Evolutionary conservation across 2,329 filamentous ascomycete genomes (phyloP), one percentile per base, ranked within the genome.

Genomic region (Fonsecaea multimorphosa): DNA sequence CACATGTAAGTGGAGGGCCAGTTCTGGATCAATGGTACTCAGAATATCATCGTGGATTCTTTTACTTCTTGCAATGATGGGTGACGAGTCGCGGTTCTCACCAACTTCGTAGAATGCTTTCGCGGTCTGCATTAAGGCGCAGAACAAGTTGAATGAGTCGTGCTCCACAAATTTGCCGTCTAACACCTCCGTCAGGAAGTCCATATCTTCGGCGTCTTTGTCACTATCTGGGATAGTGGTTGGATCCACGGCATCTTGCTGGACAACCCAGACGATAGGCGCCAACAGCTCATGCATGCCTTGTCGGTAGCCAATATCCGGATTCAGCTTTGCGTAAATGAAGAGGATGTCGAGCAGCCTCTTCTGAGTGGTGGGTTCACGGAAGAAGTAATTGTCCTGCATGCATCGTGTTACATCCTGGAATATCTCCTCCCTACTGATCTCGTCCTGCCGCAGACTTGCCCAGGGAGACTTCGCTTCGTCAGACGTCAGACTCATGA

Each of bases 221-320:
- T 76, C 73, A 27, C 76, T 72, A 1, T 75, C 74, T 51, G 78
- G 74, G 53, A 72, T 70, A 2, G 77, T 74, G 2, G 74, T 72
- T 2, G 78, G 76, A 60, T 91, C 84, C 58, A 97, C 82, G 6
- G 93, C 90, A 79, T 99, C 95, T 72, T 89, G 84, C 71, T 93
- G 88, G 5, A 98, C 81, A 1, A 92, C 91, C 84, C 92, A 92
- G 6, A 97, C 81, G 40, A 99, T 88, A 0, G 95, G 93, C 0
- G 95, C 95, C 14, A 98, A 83, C 51, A 99, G 82, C 78, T 99
- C 95, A 76, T 99, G 95, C 94, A 99, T 99, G 11, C 95, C 95
- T 80, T 99, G 95, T n/a, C 95, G 88, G 76, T 99, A 99, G 16
- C 92, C 92, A 61, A 92, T 85, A 71, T 90, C 88, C 1, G 92